Conservation (phyloP, 1,284 basidiomycete species). For the Trichosporon ovoides region DNA sequence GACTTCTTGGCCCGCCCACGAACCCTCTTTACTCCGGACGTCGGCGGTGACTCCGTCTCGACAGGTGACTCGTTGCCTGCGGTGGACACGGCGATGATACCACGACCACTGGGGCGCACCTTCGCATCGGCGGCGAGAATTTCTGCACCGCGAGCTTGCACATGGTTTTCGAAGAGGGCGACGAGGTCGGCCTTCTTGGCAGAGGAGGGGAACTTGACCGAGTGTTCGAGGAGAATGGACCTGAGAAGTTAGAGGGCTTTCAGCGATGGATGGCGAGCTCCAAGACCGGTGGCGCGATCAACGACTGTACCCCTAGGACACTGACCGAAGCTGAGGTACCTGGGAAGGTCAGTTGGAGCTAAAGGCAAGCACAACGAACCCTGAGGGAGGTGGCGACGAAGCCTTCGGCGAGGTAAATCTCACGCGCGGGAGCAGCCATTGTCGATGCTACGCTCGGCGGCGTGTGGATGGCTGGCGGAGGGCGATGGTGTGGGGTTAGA, state of each 20-base stretch:
- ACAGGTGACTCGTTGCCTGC: slow-evolving; percentile 19
- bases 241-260: slow-evolving; percentile 12
- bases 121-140: slow-evolving; percentile 29
- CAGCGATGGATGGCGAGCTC: neutral
- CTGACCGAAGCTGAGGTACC: slow-evolving; percentile 47
- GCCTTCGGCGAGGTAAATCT: slow-evolving; percentile 67
- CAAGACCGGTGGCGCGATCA: neutral
- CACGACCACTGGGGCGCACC: slow-evolving; percentile 38
- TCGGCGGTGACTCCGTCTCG: slow-evolving; percentile 7
- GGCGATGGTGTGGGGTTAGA: neutral
- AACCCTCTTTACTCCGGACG: slow-evolving; percentile 22
- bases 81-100: slow-evolving; percentile 40
- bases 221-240: slow-evolving; percentile 57
- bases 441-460: neutral
- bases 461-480: neutral
- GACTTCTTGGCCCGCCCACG: slow-evolving; percentile 25
- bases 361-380: slow-evolving; percentile 23
- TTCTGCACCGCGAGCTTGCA: slow-evolving; percentile 60
- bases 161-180: slow-evolving; percentile 68
- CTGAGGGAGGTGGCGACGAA: slow-evolving; percentile 74
- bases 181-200: slow-evolving; percentile 84
- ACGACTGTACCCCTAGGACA: neutral
- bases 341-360: slow-evolving; percentile 15
- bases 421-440: slow-evolving; percentile 40
- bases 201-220: slow-evolving; percentile 66